Percentiles rank a stretch among this genome's conserved stretches.
Evolutionary conservation across 2,329 filamentous ascomycete genomes (phyloP).

Genomic region (Fusarium musae): DNA sequence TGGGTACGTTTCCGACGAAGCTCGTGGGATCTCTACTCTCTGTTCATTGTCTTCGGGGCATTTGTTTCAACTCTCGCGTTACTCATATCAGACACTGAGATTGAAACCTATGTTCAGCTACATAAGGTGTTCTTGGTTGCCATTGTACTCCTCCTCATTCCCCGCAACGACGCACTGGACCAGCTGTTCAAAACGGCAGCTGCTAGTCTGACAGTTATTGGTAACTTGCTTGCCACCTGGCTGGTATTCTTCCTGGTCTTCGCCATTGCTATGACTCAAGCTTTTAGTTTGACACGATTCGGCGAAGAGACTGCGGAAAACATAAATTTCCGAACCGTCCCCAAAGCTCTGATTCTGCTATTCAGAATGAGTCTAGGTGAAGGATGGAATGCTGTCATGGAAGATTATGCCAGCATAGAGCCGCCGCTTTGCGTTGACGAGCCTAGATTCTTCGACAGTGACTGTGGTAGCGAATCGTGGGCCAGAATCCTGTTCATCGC

Average conservation of each 20-base stretch:
- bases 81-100: slow-evolving; percentile 68
- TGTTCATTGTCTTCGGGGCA: slow-evolving; percentile 81
- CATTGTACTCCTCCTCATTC: slow-evolving; percentile 89
- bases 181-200: slow-evolving; percentile 99
- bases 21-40: slow-evolving; percentile 93
- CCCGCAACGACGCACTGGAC: slow-evolving; percentile 94
- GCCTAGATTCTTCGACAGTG: slow-evolving; percentile 81
- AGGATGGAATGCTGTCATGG: slow-evolving; percentile 97
- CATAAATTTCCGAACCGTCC: slow-evolving; percentile 92
- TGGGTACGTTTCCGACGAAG: slow-evolving; percentile 93
- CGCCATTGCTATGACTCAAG: slow-evolving; percentile 94
- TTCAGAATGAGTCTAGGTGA: slow-evolving; percentile 95
- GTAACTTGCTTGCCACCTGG: slow-evolving; percentile 95
- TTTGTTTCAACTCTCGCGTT: slow-evolving; percentile 83
- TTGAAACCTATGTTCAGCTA: slow-evolving; percentile 77
- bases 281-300: slow-evolving; percentile 94
- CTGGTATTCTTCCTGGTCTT: slow-evolving; percentile 96
- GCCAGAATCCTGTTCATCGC: slow-evolving; percentile 89
- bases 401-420: slow-evolving; percentile 86
- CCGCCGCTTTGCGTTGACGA: slow-evolving; percentile 83
- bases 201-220: slow-evolving; percentile 88
- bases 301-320: slow-evolving; percentile 77
- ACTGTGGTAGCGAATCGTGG: slow-evolving; percentile 93
- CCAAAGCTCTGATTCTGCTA: slow-evolving; percentile 90
- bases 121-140: slow-evolving; percentile 96